Evolutionary conservation across 2,329 filamentous ascomycete species (phyloP).

Genomic region (Fusarium proliferatum): DNA sequence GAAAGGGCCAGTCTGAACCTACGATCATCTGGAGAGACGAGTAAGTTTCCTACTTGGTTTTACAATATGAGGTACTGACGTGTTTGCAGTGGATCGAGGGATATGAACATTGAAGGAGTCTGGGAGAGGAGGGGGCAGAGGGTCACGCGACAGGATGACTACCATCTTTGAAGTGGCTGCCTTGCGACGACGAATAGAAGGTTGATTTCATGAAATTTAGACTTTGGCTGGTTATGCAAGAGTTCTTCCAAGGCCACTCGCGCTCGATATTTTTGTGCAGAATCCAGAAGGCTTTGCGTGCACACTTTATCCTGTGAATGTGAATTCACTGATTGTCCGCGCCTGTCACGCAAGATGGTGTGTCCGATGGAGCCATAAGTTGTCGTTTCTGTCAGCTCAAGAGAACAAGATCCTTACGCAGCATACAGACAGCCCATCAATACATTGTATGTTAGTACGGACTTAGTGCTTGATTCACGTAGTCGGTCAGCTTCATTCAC

Average conservation of each 20-base stretch:
- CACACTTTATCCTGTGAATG: too few relatives aligned
- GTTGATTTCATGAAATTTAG: not conserved
- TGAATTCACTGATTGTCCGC: too few relatives aligned
- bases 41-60: not conserved
- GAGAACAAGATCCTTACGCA: too few relatives aligned
- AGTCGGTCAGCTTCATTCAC: too few relatives aligned
- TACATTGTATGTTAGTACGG: too few relatives aligned
- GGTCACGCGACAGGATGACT: slow-evolving; percentile 33
- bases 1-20: slow-evolving; percentile 35
- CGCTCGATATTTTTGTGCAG: too few relatives aligned
- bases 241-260: not conserved
- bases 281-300: too few relatives aligned
- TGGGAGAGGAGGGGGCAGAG: slow-evolving; percentile 42
- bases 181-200: accelerated
- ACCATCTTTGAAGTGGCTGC: slow-evolving; percentile 25
- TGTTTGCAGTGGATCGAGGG: slow-evolving; percentile 20
- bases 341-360: too few relatives aligned
- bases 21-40: slow-evolving; percentile 37
- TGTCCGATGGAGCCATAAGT: too few relatives aligned
- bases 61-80: not conserved
- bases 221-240: not conserved
- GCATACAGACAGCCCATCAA: too few relatives aligned
- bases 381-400: too few relatives aligned
- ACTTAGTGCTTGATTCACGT: too few relatives aligned
- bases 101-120: slow-evolving; percentile 38